Base-by-base conservation (phyloP, 2,329 filamentous ascomycete species). In the Paramyrothecium sp. region DNA sequence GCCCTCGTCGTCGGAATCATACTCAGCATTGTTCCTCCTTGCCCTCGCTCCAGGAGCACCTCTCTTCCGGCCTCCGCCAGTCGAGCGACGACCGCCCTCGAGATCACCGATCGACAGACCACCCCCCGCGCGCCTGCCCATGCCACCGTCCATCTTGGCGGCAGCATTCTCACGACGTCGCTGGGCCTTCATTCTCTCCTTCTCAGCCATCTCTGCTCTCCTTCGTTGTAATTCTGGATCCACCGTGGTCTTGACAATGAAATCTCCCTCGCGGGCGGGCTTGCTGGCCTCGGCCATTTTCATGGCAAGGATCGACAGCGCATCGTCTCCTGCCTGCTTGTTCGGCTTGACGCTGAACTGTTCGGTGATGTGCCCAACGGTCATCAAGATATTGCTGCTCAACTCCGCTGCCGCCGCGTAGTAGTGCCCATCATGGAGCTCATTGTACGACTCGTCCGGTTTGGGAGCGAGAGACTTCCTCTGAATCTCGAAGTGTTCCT, bases 211-310 rank as follows among this genome's bases (percentile, higher is more conserved):
- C 71, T 93, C 90, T 19, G 90, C 90, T 68, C 88, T 81, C 69
- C 84, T 87, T 75, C 90, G 89, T 67, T 87, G 86, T 48, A 91
- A 79, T 68, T 93, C 90, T 2, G 90, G 90, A 65, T 94, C 90
- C 65, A 88, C 83, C 16, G 83, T 87, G 3, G 89, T 86, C 38
- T 84, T 83, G 67, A 91, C 86, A 62, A 93, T 84, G 73, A 88
- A 88, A 58, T 86, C 85, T 51, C 82, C 81, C 56, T 79, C 78
- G 38, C 81, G 75, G 46, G 78, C 79, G 59, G 80, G 78, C 60
- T 85, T 83, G 54, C 84, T 85, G 7, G 86, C 85, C 53, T 81
- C 82, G 21, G 87, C 86, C 71, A 93, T 83, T 53, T 84, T 83
- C 65, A 83, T 85, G 57, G 89, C 87, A 19, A 93, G 78, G 54